Percentiles rank a stretch among this genome's conserved stretches.
These are phyloP conservation scores for Phyllosticta citrichinensis DNA, from an alignment of 2,329 filamentous ascomycete genomes.

Conservation along the genomic window DNA sequence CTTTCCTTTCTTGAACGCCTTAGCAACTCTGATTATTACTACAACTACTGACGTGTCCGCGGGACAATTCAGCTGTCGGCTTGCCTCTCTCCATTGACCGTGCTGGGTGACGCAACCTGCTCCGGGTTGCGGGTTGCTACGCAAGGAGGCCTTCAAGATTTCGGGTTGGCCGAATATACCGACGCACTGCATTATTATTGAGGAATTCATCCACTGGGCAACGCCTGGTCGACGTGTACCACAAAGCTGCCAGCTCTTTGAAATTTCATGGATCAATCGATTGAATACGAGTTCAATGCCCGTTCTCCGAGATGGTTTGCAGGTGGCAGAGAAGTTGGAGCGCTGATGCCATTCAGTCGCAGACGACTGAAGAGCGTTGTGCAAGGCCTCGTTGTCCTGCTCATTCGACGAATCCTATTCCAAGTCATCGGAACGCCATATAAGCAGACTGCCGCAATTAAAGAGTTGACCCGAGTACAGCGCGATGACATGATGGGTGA, in stretches of 20 bases:
- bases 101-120: background rate
- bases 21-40: background rate
- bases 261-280: background rate
- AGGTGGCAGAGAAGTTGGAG: background rate
- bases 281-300: background rate
- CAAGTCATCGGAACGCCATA: too few species aligned
- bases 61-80: background rate
- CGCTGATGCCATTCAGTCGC: background rate
- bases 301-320: background rate
- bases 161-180: background rate
- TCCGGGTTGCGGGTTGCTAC: background rate
- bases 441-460: too few species aligned
- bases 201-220: background rate
- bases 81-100: background rate
- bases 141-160: background rate
- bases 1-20: background rate
- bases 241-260: background rate
- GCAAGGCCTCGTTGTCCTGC: background rate
- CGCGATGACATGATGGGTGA: too few species aligned
- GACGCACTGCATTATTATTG: background rate
- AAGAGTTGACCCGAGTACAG: too few species aligned
- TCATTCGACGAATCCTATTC: background rate
- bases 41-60: background rate
- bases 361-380: background rate
- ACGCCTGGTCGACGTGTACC: background rate